Percentiles rank a stretch among this genome's conserved stretches.
Evolutionary conservation across 352 stramenopile species (phyloP).

Genomic region (Pythium aquatile): DNA sequence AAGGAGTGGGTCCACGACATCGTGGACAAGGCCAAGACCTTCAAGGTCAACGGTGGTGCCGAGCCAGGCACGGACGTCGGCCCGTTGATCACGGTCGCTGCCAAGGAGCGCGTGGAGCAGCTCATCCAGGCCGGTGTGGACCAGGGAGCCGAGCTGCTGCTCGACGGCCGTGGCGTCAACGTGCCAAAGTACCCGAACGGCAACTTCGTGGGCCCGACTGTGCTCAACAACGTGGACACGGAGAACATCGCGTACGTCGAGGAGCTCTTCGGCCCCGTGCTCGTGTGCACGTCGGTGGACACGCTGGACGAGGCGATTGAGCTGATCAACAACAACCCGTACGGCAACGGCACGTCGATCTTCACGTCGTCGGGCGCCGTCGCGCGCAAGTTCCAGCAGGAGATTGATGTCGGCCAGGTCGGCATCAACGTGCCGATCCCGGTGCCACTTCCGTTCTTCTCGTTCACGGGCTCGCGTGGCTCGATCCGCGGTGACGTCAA

Average conservation of each 20-base stretch:
- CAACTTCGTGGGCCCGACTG: slow-evolving; percentile 95
- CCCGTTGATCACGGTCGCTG: slow-evolving; percentile 89
- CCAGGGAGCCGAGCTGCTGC: slow-evolving; percentile 84
- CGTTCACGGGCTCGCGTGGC: slow-evolving; percentile 94
- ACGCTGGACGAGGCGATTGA: slow-evolving; percentile 96
- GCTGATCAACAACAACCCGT: slow-evolving; percentile 95
- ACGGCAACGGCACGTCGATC: slow-evolving; percentile 97
- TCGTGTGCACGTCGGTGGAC: slow-evolving; percentile 89
- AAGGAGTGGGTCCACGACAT: slow-evolving; percentile 94
- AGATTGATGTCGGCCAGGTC: slow-evolving; percentile 96
- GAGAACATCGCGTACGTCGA: slow-evolving; percentile 92
- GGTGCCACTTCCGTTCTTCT: slow-evolving; percentile 97
- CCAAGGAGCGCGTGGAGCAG: slow-evolving; percentile 84
- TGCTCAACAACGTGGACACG: slow-evolving; percentile 82
- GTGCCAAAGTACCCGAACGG: slow-evolving; percentile 92
- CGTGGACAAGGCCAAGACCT: slow-evolving; percentile 84
- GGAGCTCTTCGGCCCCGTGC: slow-evolving; percentile 98
- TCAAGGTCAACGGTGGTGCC: slow-evolving; percentile 91
- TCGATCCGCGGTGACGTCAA: slow-evolving; percentile 96
- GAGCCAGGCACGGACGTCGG: slow-evolving; percentile 72
- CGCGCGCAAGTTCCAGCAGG: slow-evolving; percentile 96
- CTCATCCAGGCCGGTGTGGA: slow-evolving; percentile 91
- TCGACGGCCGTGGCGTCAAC: slow-evolving; percentile 91
- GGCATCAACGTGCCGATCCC: slow-evolving; percentile 97
- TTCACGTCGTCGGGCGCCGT: slow-evolving; percentile 94